phyloP scores from a whole-genome alignment of 139 green algal species.

The Chlamydomonas sphaeroides region DNA sequence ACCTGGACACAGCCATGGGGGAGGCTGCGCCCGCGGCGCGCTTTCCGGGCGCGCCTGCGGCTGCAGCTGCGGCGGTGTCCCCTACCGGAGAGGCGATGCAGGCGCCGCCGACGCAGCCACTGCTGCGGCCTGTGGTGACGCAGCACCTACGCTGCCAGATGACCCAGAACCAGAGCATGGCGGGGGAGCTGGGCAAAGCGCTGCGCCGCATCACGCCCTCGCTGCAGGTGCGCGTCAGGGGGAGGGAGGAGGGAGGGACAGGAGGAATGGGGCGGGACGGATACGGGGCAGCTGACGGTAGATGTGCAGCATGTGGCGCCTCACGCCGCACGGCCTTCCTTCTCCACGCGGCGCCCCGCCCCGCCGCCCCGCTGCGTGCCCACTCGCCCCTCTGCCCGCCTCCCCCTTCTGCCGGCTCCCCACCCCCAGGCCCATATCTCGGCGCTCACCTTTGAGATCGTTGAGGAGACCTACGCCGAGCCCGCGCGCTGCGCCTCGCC shows the following conservation, averaged over 20 bases:
- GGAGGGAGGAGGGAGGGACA: background rate
- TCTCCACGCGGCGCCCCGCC: background rate
- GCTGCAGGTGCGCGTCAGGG: conserved; percentile 17
- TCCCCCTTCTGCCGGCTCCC: background rate
- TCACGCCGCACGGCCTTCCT: too few species aligned
- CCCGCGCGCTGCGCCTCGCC: background rate
- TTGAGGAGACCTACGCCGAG: conserved; percentile 45
- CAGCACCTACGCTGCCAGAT: conserved; percentile 45
- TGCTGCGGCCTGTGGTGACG: conserved; percentile 1
- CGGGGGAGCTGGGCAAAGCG: conserved; percentile 29
- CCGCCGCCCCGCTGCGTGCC: background rate
- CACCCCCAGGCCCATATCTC: conserved; percentile 12
- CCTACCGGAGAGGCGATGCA: background rate
- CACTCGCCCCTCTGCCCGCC: background rate
- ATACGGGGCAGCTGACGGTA: too few species aligned
- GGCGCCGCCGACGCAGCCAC: background rate
- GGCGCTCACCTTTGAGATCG: conserved; percentile 40
- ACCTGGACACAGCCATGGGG: background rate
- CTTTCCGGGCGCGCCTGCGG: background rate
- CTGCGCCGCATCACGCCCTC: conserved; percentile 9
- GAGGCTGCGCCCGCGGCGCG: background rate
- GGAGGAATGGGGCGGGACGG: too few species aligned
- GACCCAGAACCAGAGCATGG: conserved; percentile 44
- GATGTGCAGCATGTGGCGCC: too few species aligned
- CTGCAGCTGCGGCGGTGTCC: background rate